A percentile compares a stretch with the other conserved stretches of the same genome.
These are phyloP conservation scores for Suillus brevipes DNA, from an alignment of 768 basidiomycete genomes.

Conservation along the genomic window DNA sequence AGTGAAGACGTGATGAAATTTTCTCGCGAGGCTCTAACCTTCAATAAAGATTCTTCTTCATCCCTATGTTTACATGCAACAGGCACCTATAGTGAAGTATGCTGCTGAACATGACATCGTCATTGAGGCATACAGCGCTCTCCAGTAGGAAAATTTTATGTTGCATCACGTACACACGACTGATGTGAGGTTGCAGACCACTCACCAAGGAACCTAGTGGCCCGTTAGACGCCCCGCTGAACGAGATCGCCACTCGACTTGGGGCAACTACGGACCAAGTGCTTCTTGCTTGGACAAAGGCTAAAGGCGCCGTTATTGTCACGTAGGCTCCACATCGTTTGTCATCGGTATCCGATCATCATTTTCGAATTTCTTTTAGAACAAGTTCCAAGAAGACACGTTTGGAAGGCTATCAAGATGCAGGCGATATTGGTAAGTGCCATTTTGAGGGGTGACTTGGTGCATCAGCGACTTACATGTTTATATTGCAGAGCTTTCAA, in stretches of 20 bases:
- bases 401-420: constrained; percentile 65
- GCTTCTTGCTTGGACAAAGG: constrained; percentile 69
- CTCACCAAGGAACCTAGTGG: constrained; percentile 61
- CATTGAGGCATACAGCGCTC: constrained; percentile 70
- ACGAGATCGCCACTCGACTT: constrained; percentile 50
- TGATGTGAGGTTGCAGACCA: constrained; percentile 42
- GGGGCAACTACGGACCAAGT: constrained; percentile 63
- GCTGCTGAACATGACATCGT: constrained; percentile 58
- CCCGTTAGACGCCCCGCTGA: constrained; percentile 60
- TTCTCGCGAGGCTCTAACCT: constrained; percentile 1
- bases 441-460: not conserved
- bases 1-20: constrained; percentile 3
- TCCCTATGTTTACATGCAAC: constrained; percentile 63
- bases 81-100: constrained; percentile 58
- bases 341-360: not conserved
- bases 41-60: constrained; percentile 60
- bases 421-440: constrained; percentile 60
- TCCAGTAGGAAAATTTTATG: constrained; percentile 45
- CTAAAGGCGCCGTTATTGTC: constrained; percentile 64
- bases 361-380: constrained; percentile 29
- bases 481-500: constrained; percentile 43
- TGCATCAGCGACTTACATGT: not conserved
- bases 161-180: not conserved
- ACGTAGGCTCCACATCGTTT: constrained; percentile 43
- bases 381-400: constrained; percentile 67